phyloP scores from a whole-genome alignment of 306 rosid species.

The Casuarina cunninghamiana region DNA sequence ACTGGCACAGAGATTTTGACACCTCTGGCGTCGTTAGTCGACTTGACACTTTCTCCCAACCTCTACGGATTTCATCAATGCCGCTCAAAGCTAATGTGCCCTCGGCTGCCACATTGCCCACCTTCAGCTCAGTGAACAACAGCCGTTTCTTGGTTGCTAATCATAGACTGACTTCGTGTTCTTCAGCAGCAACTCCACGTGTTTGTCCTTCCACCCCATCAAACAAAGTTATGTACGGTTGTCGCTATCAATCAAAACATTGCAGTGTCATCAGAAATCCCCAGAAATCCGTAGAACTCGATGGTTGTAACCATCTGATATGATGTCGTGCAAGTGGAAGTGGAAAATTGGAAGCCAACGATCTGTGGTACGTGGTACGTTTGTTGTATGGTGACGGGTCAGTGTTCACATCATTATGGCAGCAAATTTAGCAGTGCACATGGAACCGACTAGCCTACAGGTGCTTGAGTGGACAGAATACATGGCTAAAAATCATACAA shows the following conservation, averaged over 20 bases:
- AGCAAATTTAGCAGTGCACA: neutral
- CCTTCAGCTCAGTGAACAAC: constrained; percentile 11
- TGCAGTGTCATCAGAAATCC: constrained; percentile 15
- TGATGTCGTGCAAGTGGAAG: neutral
- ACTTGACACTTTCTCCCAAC: too few relatives aligned
- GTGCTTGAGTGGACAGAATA: constrained; percentile 4
- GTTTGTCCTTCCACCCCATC: constrained; percentile 38
- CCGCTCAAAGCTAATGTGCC: constrained; percentile 4
- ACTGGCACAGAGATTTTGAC: too few relatives aligned
- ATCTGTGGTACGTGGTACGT: neutral
- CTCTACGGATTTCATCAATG: too few relatives aligned
- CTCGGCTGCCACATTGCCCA: constrained; percentile 42
- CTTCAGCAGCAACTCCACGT: constrained; percentile 34
- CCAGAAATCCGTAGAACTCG: constrained; percentile 4
- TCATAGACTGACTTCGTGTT: constrained; percentile 21
- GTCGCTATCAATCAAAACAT: constrained; percentile 24
- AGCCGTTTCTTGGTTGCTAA: constrained; percentile 31
- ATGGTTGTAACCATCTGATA: constrained; percentile 9
- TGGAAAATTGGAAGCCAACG: constrained; percentile 13
- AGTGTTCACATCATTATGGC: constrained; percentile 20
- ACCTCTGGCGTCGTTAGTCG: too few relatives aligned
- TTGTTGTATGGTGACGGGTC: constrained; percentile 15
- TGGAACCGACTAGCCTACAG: constrained; percentile 13
- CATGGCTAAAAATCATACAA: neutral
- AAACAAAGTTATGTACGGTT: constrained; percentile 13